A percentile compares a stretch with the other conserved stretches of the same genome.
Evolutionary conservation across 495 filamentous ascomycete genomes (phyloP).

Genomic region (Trichoderma erinaceum): DNA sequence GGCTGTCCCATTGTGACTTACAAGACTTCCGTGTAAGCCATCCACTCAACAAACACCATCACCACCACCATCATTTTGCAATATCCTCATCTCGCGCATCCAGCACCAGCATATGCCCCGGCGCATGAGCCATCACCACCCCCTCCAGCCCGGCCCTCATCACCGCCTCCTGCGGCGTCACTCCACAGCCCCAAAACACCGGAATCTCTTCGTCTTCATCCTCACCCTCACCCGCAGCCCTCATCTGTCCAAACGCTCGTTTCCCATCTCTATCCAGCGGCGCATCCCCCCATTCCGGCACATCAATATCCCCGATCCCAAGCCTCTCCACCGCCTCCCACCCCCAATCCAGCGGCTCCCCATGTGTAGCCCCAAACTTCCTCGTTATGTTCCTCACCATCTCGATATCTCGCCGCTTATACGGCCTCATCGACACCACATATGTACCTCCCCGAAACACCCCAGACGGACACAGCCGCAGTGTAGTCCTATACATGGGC

Average conservation of each 20-base stretch:
- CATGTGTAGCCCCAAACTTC: constrained; percentile 42
- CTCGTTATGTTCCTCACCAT: constrained; percentile 43
- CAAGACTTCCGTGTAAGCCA: background rate
- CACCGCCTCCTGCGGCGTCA: constrained; percentile 54
- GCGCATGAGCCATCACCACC: constrained; percentile 47
- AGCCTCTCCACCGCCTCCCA: constrained; percentile 45
- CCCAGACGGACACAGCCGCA: constrained; percentile 45
- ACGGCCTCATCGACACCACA: constrained; percentile 53
- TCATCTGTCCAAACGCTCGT: constrained; percentile 16
- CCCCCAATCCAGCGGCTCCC: constrained; percentile 56
- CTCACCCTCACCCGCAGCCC: constrained; percentile 25
- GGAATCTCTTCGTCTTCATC: constrained; percentile 30
- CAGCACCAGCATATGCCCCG: constrained; percentile 51
- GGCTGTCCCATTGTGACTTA: no score
- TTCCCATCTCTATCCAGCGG: constrained; percentile 29
- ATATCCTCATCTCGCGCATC: constrained; percentile 36
- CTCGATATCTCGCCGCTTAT: constrained; percentile 39
- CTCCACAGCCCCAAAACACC: constrained; percentile 55
- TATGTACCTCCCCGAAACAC: constrained; percentile 44
- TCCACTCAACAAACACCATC: background rate
- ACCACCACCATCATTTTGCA: background rate
- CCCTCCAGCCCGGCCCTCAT: constrained; percentile 44
- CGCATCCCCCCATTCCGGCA: constrained; percentile 42
- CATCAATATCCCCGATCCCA: constrained; percentile 40
- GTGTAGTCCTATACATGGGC: constrained; percentile 49